A percentile compares a stretch with the other conserved stretches of the same genome.
phyloP scores from a whole-genome alignment of 257 asterid species.

The Nicotiana undulata region DNA sequence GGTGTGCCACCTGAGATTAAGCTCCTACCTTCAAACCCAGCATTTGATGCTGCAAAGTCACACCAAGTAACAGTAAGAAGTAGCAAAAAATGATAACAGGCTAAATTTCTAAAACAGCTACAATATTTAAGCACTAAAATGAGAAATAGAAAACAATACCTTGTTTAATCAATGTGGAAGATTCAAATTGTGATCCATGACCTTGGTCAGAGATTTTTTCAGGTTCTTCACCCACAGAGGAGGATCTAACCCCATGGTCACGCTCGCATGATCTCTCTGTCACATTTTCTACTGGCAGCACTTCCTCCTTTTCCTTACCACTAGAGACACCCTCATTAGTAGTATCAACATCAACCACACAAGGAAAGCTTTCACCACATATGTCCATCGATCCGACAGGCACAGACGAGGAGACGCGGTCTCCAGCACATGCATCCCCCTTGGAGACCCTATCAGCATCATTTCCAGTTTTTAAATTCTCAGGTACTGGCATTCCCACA shows the following conservation, averaged over 20 bases:
- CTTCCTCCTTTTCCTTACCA: slow-evolving; percentile 15
- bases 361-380: slow-evolving; percentile 16
- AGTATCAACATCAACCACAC: slow-evolving; percentile 22
- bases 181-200: slow-evolving; percentile 27
- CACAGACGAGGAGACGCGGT: slow-evolving; percentile 18
- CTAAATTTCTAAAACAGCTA: background rate
- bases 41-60: slow-evolving; percentile 41
- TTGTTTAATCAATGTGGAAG: slow-evolving; percentile 16
- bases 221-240: background rate
- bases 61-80: slow-evolving; percentile 1
- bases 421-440: slow-evolving; percentile 27
- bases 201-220: slow-evolving; percentile 14
- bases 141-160: slow-evolving; percentile 23
- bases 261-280: background rate
- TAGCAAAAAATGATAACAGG: background rate
- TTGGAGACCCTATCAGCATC: slow-evolving; percentile 16
- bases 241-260: background rate
- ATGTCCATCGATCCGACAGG: slow-evolving; percentile 28
- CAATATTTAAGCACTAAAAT: background rate
- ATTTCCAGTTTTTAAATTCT: slow-evolving; percentile 22
- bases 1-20: slow-evolving; percentile 16
- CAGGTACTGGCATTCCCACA: slow-evolving; percentile 24
- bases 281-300: slow-evolving; percentile 15
- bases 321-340: slow-evolving; percentile 22
- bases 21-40: slow-evolving; percentile 30